phyloP scores from a whole-genome alignment of 116 monocot genomes.

The Cymodocea nodosa region DNA sequence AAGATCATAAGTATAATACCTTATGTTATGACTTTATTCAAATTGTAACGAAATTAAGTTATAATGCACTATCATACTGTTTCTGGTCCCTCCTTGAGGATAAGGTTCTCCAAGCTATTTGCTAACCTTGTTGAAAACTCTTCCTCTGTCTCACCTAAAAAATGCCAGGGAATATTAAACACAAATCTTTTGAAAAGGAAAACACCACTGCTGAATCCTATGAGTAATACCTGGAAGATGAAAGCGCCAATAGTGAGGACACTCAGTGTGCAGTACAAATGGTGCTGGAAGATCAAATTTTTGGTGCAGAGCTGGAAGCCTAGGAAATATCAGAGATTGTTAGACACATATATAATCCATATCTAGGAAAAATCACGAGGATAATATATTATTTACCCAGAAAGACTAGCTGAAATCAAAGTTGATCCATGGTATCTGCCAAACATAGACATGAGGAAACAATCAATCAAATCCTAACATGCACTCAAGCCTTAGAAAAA shows the following conservation, averaged over 20 bases:
- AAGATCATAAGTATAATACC: too few species aligned
- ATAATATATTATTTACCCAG: constrained; percentile 40
- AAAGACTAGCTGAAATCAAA: constrained; percentile 82
- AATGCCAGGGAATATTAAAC: background rate
- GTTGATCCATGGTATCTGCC: constrained; percentile 96
- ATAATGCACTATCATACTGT: constrained; percentile 32
- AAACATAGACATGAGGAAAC: constrained; percentile 6
- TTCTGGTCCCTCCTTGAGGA: constrained; percentile 91
- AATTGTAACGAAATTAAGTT: too few species aligned
- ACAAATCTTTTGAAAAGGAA: background rate
- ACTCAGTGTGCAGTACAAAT: constrained; percentile 97
- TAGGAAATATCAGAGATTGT: constrained; percentile 5
- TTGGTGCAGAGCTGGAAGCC: constrained; percentile 92
- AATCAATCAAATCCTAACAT: background rate
- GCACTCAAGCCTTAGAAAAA: background rate
- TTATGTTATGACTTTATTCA: too few species aligned
- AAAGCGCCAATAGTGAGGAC: constrained; percentile 97
- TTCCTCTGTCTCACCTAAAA: constrained; percentile 88
- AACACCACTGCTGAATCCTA: too few species aligned
- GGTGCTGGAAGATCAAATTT: constrained; percentile 94
- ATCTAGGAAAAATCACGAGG: too few species aligned
- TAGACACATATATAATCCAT: too few species aligned
- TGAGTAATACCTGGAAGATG: constrained; percentile 63
- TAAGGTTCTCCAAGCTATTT: constrained; percentile 88
- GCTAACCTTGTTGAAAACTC: constrained; percentile 87